Base-by-base conservation (phyloP, 176 grass and related monocot genomes). In the Cenchrus fungigraminus region DNA sequence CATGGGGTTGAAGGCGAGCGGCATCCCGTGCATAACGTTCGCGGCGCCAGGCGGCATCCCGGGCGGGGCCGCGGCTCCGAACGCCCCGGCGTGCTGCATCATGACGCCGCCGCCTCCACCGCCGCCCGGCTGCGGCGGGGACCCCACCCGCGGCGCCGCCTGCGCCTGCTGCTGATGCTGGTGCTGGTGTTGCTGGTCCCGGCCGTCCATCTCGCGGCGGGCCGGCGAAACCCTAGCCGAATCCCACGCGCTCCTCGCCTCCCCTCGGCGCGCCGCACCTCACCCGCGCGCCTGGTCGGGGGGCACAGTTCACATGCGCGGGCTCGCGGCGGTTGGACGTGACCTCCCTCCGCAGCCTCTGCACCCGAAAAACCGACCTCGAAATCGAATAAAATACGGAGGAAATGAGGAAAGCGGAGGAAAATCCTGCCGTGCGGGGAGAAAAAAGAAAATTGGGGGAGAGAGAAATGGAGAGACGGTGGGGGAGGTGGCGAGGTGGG, bases 301-400 rank as follows among this genome's bases (percentile, higher is more conserved):
- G 45, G 61, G 53, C 73, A 62, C 79, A 82, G 79, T 77, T 82
- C 79, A 77, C 64, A 51, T 53, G 58, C 77, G 82, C 71, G 16
- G 87, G 87, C 17, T 60, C 12, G 84, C 84, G 81, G 85, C 80
- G 61, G 85, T 56, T 71, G 47, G 68, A 80, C 81, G 81, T 76
- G 79, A 79, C 13, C 83, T 47, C 60, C 22, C 12, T 15, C 47
- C 65, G 2, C 29, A 9, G 45, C 6, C 25, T 12, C 49, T 66
- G 74, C 84, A 12, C 74, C 56, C 11, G 32, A 76, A 91, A 87
- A 87, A 84, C 75, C 66, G 61, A 12, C 58, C 71, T 10, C 13
- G 81, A 71, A 91, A 87, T 84, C 81, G 47, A 84, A 84, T 87
- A 87, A 87, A 90, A 90, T 73, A 90, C 78, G 16, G 40, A 58